Evolutionary conservation across 192 early-diverging fungal species (phyloP).

Genomic region (Coemansia sp.): DNA sequence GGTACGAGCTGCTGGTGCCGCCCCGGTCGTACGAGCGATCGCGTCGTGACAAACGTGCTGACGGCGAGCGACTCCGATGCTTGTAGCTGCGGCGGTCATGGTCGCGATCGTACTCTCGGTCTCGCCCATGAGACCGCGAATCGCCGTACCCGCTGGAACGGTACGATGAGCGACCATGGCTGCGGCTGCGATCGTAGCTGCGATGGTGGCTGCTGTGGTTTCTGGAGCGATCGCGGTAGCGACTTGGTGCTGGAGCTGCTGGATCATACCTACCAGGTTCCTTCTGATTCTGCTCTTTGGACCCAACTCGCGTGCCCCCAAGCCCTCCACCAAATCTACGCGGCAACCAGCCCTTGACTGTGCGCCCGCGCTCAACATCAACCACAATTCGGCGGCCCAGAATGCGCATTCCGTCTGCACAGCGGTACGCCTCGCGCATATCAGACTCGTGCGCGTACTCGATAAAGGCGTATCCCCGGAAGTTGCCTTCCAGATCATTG

Average conservation of each 20-base stretch:
- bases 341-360: constrained; percentile 93
- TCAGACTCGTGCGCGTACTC: constrained; percentile 89
- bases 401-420: constrained; percentile 85
- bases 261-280: constrained; percentile 44
- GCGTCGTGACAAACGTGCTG: constrained; percentile 27
- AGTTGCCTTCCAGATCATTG: constrained; percentile 64
- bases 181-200: constrained; percentile 17
- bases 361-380: constrained; percentile 94
- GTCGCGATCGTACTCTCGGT: constrained; percentile 17
- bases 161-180: constrained; percentile 12
- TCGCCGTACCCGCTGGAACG: constrained; percentile 7
- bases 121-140: neutral
- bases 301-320: constrained; percentile 43
- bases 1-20: constrained; percentile 22
- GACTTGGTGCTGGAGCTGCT: constrained; percentile 1
- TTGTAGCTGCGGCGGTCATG: constrained; percentile 17
- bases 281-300: constrained; percentile 36
- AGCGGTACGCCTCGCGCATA: constrained; percentile 62
- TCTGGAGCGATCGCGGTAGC: constrained; percentile 12
- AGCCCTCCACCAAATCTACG: constrained; percentile 49
- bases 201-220: constrained; percentile 13
- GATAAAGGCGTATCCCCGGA: constrained; percentile 92
- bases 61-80: constrained; percentile 46
- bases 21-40: constrained; percentile 46
- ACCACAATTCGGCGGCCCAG: constrained; percentile 81